phyloP scores from a whole-genome alignment of 2,329 filamentous ascomycete species.

The Dothidotthia symphoricarpi region DNA sequence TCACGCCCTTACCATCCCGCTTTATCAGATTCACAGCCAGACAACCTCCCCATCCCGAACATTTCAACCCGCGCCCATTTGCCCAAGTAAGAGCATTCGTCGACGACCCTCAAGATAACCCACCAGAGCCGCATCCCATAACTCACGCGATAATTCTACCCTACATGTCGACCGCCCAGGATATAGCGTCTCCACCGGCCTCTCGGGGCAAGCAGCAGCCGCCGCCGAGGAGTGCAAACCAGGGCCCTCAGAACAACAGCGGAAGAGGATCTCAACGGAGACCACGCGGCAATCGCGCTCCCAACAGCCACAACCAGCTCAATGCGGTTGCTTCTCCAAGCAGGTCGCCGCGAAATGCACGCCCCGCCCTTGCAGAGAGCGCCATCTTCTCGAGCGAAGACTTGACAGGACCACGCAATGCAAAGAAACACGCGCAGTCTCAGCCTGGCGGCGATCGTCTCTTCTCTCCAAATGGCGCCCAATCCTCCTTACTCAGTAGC shows the following conservation, averaged over 20 bases:
- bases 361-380: conserved; percentile 24
- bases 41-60: conserved; percentile 26
- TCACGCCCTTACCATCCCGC: conserved; percentile 19
- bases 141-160: conserved; percentile 3
- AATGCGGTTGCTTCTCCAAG: conserved; percentile 16
- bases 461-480: conserved; percentile 18
- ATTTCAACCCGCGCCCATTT: conserved; percentile 12
- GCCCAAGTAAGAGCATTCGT: conserved; percentile 20
- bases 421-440: conserved; percentile 34
- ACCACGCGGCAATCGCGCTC: conserved; percentile 33
- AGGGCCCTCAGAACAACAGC: conserved; percentile 24
- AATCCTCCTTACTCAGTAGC: conserved; percentile 29
- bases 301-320: conserved; percentile 26
- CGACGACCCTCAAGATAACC: conserved; percentile 30
- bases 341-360: conserved; percentile 8
- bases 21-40: conserved; percentile 18
- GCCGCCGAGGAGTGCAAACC: conserved; percentile 31
- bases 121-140: conserved; percentile 1
- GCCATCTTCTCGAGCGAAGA: conserved; percentile 33
- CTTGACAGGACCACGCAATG: conserved; percentile 20
- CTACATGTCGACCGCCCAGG: conserved; percentile 37
- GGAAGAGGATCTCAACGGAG: conserved; percentile 32
- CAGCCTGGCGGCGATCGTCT: conserved; percentile 31
- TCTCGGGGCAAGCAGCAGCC: conserved; percentile 35
- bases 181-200: conserved; percentile 35